Percentiles rank a stretch among this genome's conserved stretches.
Evolutionary conservation across 2,329 filamentous ascomycete genomes (phyloP).

Genomic region (Calonectria multiphialidica): DNA sequence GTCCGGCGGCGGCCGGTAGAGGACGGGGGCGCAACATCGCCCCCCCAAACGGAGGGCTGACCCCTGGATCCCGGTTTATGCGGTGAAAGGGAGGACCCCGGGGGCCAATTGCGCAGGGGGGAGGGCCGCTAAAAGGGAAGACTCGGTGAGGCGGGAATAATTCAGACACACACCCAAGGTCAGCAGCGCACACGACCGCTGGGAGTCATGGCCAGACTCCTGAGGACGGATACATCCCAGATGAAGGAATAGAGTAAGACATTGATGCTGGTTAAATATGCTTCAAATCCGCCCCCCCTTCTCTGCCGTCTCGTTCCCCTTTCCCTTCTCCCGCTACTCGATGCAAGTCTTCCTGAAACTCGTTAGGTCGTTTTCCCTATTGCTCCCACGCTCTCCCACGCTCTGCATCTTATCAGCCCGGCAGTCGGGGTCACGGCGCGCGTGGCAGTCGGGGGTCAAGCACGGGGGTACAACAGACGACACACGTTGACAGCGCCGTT

Average conservation of each 20-base stretch:
- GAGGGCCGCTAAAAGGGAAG: neutral
- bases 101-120: neutral
- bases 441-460: neutral
- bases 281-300: neutral
- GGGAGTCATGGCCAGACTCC: slow-evolving; percentile 6
- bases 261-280: slow-evolving; percentile 1
- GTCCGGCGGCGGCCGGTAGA: neutral
- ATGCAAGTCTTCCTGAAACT: neutral
- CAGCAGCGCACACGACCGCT: neutral
- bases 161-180: neutral
- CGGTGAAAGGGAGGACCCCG: slow-evolving; percentile 3
- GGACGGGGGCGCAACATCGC: neutral
- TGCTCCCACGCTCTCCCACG: neutral
- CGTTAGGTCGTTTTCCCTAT: neutral
- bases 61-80: neutral
- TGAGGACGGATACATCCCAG: slow-evolving; percentile 2
- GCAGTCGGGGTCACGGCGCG: neutral
- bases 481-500: neutral
- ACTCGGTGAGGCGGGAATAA: slow-evolving; percentile 4
- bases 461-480: neutral
- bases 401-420: slow-evolving; percentile 1
- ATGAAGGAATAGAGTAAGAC: neutral
- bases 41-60: neutral
- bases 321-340: neutral
- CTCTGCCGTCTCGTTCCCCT: neutral